Percentiles rank a stretch among this genome's conserved stretches.
Evolutionary conservation across 306 rosid genomes (phyloP).

Genomic region (Acacia acuminata): DNA sequence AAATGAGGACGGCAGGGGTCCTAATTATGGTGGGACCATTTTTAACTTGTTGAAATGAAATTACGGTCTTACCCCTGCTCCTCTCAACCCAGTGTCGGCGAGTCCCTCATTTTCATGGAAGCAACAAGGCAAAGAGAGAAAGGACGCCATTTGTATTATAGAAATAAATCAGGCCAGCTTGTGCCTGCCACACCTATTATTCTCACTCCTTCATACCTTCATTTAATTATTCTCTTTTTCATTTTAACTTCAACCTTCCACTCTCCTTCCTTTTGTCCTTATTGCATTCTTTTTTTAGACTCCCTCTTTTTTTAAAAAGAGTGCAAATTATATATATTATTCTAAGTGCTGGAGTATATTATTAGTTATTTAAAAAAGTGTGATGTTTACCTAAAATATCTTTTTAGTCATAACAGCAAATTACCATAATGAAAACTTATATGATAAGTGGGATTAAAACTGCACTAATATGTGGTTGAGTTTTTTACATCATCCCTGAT

Average conservation of each 20-base stretch:
- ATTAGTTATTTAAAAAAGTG: no score
- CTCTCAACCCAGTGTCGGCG: slow-evolving; percentile 42
- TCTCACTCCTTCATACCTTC: not conserved
- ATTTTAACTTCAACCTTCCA: slow-evolving; percentile 46
- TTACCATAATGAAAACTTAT: no score
- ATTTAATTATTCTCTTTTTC: not conserved
- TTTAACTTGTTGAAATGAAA: not conserved
- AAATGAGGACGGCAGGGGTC: slow-evolving; percentile 33
- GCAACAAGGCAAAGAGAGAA: not conserved
- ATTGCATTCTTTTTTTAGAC: not conserved
- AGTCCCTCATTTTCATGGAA: slow-evolving; percentile 17
- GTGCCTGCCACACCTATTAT: not conserved
- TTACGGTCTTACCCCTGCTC: slow-evolving; percentile 23
- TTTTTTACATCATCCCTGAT: no score
- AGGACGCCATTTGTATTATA: not conserved
- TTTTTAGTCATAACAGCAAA: no score
- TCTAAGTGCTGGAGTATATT: no score
- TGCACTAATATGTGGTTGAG: no score
- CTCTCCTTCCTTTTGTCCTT: slow-evolving; percentile 59
- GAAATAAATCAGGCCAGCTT: not conserved
- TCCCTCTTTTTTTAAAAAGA: no score
- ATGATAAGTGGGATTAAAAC: no score
- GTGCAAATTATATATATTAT: no score
- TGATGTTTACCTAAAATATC: no score
- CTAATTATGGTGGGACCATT: slow-evolving; percentile 35